These are phyloP conservation scores for Ophiocordyceps camponoti-floridani DNA, from an alignment of 2,329 filamentous ascomycete species.

Conservation along the genomic window DNA sequence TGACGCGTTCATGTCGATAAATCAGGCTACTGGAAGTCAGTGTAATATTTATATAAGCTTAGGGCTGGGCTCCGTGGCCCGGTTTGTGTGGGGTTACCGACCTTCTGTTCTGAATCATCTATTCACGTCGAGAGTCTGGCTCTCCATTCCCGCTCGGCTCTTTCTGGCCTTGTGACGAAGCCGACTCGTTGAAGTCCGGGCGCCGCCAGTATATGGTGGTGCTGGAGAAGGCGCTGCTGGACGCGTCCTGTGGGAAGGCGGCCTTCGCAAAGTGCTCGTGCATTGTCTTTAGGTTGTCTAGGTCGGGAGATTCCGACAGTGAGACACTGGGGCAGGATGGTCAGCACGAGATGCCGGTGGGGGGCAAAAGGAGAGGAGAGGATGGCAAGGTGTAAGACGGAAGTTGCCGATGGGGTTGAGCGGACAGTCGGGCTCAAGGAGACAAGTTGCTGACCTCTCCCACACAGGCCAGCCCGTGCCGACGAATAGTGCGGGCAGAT, in stretches of 20 bases:
- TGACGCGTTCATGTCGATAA: neutral
- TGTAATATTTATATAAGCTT: neutral
- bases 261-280: slow-evolving; percentile 3
- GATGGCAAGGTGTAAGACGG: neutral
- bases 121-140: neutral
- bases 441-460: slow-evolving; percentile 23
- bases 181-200: no score
- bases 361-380: neutral
- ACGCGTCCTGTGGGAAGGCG: slow-evolving; percentile 4
- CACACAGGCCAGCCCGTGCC: slow-evolving; percentile 35
- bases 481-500: slow-evolving; percentile 35
- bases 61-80: neutral
- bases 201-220: slow-evolving; percentile 7
- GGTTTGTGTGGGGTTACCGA: neutral
- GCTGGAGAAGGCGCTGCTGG: slow-evolving; percentile 5
- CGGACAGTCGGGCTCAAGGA: neutral
- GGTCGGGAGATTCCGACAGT: neutral
- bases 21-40: neutral
- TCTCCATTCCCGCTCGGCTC: no score
- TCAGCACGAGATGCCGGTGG: neutral
- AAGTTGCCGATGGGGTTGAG: slow-evolving; percentile 5
- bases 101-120: neutral
- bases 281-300: slow-evolving; percentile 4
- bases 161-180: neutral
- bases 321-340: slow-evolving; percentile 1